Percentiles rank a stretch among this genome's conserved stretches.
Evolutionary conservation across 164 flowering plant genomes (phyloP).

Genomic region (Berberis vulgaris): DNA sequence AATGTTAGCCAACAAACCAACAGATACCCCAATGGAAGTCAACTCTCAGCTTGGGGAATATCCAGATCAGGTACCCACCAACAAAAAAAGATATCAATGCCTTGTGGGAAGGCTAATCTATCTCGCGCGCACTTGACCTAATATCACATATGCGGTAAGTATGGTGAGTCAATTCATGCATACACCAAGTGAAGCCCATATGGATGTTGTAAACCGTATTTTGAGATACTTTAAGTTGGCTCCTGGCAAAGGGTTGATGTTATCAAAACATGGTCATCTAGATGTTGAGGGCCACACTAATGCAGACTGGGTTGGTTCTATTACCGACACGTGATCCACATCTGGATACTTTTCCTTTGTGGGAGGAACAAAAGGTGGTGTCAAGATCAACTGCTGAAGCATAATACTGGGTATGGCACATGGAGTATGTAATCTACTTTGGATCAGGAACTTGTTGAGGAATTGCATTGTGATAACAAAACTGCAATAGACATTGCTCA

Average conservation of each 20-base stretch:
- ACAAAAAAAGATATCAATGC: too few relatives aligned
- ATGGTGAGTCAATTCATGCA: too few relatives aligned
- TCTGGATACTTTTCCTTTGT: not conserved
- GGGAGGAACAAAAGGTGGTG: not conserved
- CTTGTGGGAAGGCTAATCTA: not conserved
- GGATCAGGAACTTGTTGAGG: not conserved
- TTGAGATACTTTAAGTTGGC: not conserved
- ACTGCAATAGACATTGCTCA: not conserved
- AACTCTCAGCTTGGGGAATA: too few relatives aligned
- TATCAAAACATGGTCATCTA: not conserved
- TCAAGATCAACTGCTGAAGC: not conserved
- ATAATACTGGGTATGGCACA: not conserved
- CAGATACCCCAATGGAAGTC: not conserved
- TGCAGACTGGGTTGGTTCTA: not conserved
- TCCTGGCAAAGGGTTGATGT: not conserved
- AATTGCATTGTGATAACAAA: not conserved
- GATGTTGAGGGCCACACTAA: not conserved
- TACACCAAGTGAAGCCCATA: too few relatives aligned
- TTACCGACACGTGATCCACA: not conserved
- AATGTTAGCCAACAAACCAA: not conserved
- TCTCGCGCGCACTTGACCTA: not conserved
- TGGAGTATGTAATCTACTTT: not conserved
- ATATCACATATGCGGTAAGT: not conserved
- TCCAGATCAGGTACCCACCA: too few relatives aligned
- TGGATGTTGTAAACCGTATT: not conserved